Evolutionary conservation across 2,329 filamentous ascomycete species (phyloP), one percentile per base, ranked within the genome.

Genomic region (Penicillium sp.): DNA sequence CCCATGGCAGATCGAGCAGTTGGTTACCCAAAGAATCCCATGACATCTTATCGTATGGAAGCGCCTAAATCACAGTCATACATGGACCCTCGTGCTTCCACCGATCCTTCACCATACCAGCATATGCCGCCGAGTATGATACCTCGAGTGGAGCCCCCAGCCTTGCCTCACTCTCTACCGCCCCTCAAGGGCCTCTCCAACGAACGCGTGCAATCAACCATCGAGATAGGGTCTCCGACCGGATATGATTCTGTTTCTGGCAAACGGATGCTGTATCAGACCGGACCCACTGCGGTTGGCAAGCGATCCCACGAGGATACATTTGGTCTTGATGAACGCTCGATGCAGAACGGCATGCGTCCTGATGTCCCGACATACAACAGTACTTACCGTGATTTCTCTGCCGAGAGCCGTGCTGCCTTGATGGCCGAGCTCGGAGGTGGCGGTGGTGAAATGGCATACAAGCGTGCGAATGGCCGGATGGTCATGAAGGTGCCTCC

Each of bases 281-380:
- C 66, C 0, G 66, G 63, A 15, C 54, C 62, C 13, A 42, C 41
- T 3, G 51, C 58, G 13, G 48, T 65, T 33, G 50, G 64, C 26
- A 74, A 74, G 47, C 67, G 72, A 18, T 64, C 64, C 0, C 70
- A 75, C 50, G 68, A 69, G 38, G 71, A 74, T 21, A 64, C 70
- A 1, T 75, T 75, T 50, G 71, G 72, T 46, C 65, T 65, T 53
- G 74, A 71, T 42, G 66, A 70, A 3, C 67, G 71, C 39, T 63
- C 73, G 1, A 68, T 78, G 26, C 65, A 71, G 54, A 75, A 79
- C 54, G 75, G 76, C 47, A 72, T 71, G 69, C 73, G 76, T 26
- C 75, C 76, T 7, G 69, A 72, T 48, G 49, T 59, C 31, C 62
- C 72, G 24, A 33, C 51, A 39, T 57, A 66, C 59, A 50, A 62